Conservation (phyloP, 2,329 filamentous ascomycete species). For the Achaetomium macrosporum region DNA sequence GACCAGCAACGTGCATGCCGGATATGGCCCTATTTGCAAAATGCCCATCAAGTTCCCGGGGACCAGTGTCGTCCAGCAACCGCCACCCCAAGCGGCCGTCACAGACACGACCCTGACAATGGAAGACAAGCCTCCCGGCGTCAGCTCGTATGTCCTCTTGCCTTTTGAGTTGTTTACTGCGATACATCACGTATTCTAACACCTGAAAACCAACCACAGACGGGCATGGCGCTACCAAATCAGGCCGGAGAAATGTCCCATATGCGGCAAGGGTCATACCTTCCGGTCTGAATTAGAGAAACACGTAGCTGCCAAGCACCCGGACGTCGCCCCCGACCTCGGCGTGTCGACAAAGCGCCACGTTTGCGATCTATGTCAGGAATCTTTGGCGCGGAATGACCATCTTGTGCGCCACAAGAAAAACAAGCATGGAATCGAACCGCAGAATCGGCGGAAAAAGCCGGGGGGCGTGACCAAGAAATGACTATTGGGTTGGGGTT, state of each 20-base stretch:
- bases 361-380: not conserved
- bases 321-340: not conserved
- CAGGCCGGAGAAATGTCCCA: slow-evolving; percentile 1
- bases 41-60: not conserved
- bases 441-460: not conserved
- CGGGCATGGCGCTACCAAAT: not conserved
- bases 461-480: not conserved
- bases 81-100: not conserved
- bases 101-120: not conserved
- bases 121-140: not conserved
- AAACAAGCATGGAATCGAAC: not conserved
- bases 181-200: not conserved
- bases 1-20: not conserved
- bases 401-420: not conserved
- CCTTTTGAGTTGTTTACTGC: no score
- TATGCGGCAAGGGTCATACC: not conserved
- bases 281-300: not conserved
- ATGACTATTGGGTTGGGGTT: no score
- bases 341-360: not conserved
- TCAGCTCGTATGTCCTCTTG: not conserved
- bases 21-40: not conserved
- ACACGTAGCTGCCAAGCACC: slow-evolving; percentile 7
- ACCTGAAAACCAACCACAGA: not conserved
- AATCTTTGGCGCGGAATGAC: not conserved
- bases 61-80: not conserved